Conservation (phyloP, 331 rosid genomes). For the Malus hybrid region DNA sequence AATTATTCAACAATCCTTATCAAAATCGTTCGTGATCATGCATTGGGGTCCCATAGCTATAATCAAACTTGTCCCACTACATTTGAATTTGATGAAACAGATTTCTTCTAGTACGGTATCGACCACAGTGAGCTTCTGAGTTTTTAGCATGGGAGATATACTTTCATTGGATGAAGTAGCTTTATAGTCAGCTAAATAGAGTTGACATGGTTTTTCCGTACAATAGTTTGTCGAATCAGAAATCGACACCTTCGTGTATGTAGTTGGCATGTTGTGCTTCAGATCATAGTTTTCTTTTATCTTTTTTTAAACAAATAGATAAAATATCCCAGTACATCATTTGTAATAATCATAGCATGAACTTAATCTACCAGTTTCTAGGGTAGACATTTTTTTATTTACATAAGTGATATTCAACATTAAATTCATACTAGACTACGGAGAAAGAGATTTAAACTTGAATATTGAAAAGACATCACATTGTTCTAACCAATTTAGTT, state of each 20-base stretch:
- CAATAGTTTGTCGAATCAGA: not conserved
- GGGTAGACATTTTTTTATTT: too few species aligned
- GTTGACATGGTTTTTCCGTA: not conserved
- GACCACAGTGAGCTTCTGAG: slow-evolving; percentile 1
- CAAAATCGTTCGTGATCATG: slow-evolving; percentile 21
- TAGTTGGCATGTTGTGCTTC: not conserved
- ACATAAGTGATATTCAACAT: not conserved
- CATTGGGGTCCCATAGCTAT: slow-evolving; percentile 28
- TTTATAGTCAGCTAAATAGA: slow-evolving; percentile 4
- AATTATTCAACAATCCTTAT: slow-evolving; percentile 25
- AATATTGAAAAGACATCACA: too few species aligned
- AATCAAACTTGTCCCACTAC: slow-evolving; percentile 17
- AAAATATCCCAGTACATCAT: not conserved
- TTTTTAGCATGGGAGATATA: not conserved
- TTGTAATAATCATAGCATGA: not conserved
- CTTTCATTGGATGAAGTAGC: slow-evolving; percentile 3
- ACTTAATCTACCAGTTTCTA: not conserved
- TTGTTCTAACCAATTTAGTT: not conserved
- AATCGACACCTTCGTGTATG: not conserved
- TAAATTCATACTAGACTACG: too few species aligned
- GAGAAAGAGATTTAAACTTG: not conserved
- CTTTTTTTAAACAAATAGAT: not conserved
- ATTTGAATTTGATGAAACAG: slow-evolving; percentile 19
- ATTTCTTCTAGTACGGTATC: slow-evolving; percentile 12
- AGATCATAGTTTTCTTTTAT: not conserved